Conservation (phyloP, 257 asterid species). For the Echium plantagineum region DNA sequence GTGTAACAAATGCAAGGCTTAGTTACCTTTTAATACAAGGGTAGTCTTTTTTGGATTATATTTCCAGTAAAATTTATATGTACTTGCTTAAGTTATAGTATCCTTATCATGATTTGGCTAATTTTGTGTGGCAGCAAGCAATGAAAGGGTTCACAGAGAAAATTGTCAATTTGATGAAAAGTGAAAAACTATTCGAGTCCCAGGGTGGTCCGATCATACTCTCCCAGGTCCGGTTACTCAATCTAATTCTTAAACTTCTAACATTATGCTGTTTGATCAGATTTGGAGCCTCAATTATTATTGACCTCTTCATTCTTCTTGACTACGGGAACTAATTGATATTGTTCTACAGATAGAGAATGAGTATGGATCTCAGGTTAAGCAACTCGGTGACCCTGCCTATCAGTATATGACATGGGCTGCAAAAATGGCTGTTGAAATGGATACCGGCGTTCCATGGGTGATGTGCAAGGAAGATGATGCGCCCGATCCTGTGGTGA, state of each 20-base stretch:
- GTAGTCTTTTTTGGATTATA: not conserved
- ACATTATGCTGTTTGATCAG: not conserved
- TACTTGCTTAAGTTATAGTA: not conserved
- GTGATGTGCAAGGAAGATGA: conserved; percentile 50
- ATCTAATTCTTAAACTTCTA: not conserved
- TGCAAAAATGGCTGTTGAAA: conserved; percentile 36
- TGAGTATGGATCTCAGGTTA: conserved; percentile 33
- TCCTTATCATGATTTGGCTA: conserved; percentile 10
- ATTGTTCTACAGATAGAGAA: conserved; percentile 29
- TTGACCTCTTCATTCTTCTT: not conserved
- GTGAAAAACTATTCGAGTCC: conserved; percentile 53
- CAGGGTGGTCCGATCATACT: conserved; percentile 93
- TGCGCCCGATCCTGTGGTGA: conserved; percentile 86
- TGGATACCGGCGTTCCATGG: conserved; percentile 42
- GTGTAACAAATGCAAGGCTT: not conserved
- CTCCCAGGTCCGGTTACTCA: conserved; percentile 49
- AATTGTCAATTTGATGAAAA: conserved; percentile 70
- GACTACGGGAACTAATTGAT: not conserved
- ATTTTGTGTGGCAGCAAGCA: conserved; percentile 46
- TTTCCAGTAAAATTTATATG: conserved; percentile 2
- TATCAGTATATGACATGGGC: conserved; percentile 30
- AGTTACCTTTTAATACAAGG: too few species aligned
- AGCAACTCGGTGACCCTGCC: conserved; percentile 25
- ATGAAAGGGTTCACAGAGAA: conserved; percentile 74
- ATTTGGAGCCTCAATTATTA: not conserved